Percentiles rank a stretch among this genome's conserved stretches.
These are phyloP conservation scores for Eucalyptus cladocalyx DNA, from an alignment of 345 rosid species.

Conservation along the genomic window DNA sequence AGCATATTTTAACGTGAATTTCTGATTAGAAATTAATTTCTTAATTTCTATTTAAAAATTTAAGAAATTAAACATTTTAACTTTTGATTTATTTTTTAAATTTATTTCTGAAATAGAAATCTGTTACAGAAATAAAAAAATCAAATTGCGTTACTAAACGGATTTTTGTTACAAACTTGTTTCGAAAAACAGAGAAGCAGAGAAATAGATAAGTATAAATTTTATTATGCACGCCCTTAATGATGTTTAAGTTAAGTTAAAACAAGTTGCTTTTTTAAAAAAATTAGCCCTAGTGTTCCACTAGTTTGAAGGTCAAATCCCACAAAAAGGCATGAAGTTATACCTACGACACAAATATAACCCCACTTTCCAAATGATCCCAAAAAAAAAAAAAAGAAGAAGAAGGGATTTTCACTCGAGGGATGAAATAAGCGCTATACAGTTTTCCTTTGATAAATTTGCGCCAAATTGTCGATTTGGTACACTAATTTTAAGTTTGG, in stretches of 20 bases:
- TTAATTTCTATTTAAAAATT: too few species aligned
- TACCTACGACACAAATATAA: not conserved
- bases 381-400: accelerated
- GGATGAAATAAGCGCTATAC: not conserved
- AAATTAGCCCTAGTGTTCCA: not conserved
- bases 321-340: not conserved
- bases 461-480: not conserved
- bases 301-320: not conserved
- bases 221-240: not conserved
- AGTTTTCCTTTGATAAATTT: not conserved
- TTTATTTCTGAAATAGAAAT: too few species aligned
- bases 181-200: accelerated
- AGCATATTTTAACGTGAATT: not conserved
- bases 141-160: accelerated
- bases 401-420: not conserved
- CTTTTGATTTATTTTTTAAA: too few species aligned
- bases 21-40: too few species aligned
- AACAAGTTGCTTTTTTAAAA: not conserved
- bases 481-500: not conserved
- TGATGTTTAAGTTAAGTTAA: not conserved
- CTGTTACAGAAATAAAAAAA: too few species aligned
- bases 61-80: accelerated
- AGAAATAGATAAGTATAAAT: too few species aligned
- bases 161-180: accelerated
- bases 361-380: not conserved